Evolutionary conservation across 1,139 yeast species (phyloP), one percentile per base, ranked within the genome.

Genomic region (Suhomyces kunorum): DNA sequence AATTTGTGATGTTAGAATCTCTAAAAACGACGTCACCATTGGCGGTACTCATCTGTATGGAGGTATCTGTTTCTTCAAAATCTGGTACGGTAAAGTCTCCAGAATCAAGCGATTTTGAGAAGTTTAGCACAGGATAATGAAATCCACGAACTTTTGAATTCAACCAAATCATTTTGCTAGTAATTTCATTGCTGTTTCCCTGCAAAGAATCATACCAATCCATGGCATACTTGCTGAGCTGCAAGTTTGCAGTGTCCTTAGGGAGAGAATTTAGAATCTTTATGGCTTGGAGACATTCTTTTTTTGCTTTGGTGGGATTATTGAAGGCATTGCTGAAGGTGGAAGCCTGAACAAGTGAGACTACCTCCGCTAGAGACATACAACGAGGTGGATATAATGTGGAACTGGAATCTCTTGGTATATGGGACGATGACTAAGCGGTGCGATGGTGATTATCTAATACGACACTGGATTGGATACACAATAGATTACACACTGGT

Each of bases 121-220:
- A 58, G 1, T 46, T 34, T 2, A 67, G 36, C 6, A 56, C 36
- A 0, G 83, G 83, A 27, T 14, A 42, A 16, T 39, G 38, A 7
- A 36, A 29, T 6, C 53, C 57, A 8, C 55, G 44, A 1, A 69
- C 40, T 22, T 58, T 59, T 1, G 81, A 76, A 22, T 74, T 62
- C 3, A 74, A 45, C 84, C 83, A 79, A 3, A 53, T 31, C 3
- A 76, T 40, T 39, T 64, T 66, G 6, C 61, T 59, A 14, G 57
- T 51, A 12, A 16, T 54, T 28, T 4, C 48, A 31, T 12, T 47
- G n/a, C 14, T 41, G 39, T 5, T 47, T 29, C 15, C 22, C n/a
- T 23, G 39, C 28, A 16, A 17, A 20, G 31, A 39, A 34, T 63
- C 63, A 42, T 64, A 64, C 12, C 49, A 45, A 3, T 48, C 33